A percentile compares a stretch with the other conserved stretches of the same genome.
phyloP scores from a whole-genome alignment of 345 rosid species.

The Citrus glauca region DNA sequence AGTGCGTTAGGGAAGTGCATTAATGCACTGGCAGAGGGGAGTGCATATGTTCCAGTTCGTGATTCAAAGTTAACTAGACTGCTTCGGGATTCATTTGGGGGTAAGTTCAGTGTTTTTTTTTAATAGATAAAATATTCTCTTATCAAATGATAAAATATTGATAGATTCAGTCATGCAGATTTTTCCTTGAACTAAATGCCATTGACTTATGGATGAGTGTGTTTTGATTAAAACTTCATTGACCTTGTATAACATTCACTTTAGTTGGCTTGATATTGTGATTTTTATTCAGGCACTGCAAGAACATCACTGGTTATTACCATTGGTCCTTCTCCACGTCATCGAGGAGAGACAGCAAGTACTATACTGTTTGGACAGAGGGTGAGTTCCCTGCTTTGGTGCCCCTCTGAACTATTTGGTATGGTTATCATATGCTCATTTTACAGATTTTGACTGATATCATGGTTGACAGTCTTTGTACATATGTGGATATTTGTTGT shows the following conservation, averaged over 20 bases:
- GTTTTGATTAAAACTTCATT: not conserved
- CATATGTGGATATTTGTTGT: not conserved
- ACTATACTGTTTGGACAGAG: slow-evolving; percentile 99
- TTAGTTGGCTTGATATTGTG: slow-evolving; percentile 18
- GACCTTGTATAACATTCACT: not conserved
- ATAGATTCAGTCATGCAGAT: not conserved
- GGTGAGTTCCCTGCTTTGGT: slow-evolving; percentile 40
- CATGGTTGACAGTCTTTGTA: not conserved
- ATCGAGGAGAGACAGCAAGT: slow-evolving; percentile 97
- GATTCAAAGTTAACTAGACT: slow-evolving; percentile 98
- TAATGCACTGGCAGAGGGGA: slow-evolving; percentile 93
- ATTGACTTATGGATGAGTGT: not conserved
- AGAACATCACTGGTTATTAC: slow-evolving; percentile 95
- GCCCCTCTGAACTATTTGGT: slow-evolving; percentile 2
- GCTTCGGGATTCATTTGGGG: slow-evolving; percentile 99
- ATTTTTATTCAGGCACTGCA: slow-evolving; percentile 72
- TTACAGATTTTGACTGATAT: not conserved
- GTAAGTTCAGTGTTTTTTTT: slow-evolving; percentile 31
- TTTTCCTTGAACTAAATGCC: not conserved
- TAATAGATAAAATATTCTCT: not conserved
- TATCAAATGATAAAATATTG: not conserved
- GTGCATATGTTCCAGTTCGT: slow-evolving; percentile 91
- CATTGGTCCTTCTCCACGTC: slow-evolving; percentile 97
- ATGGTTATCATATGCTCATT: slow-evolving; percentile 2
- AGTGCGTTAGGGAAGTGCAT: slow-evolving; percentile 99